Conservation (phyloP, 805 yeast genomes). For the Lachancea cidri region DNA sequence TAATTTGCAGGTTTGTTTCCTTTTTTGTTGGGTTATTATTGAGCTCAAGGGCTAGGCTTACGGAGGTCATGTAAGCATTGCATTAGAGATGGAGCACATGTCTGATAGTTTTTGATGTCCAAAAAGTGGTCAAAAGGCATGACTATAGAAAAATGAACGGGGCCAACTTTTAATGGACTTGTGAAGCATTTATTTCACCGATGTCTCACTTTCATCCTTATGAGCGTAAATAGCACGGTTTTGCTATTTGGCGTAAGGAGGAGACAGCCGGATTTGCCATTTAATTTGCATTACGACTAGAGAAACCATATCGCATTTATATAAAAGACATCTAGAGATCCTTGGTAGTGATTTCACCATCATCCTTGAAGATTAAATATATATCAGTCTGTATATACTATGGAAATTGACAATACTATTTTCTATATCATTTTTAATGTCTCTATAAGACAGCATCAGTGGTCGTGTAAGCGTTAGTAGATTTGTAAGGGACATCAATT, state of each 20-base stretch:
- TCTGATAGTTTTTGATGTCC: no score
- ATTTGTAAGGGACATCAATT: no score
- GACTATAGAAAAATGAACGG: not conserved
- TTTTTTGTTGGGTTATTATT: not conserved
- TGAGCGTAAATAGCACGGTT: no score
- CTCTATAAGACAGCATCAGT: not conserved
- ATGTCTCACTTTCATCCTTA: no score
- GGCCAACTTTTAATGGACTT: not conserved
- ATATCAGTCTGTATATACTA: constrained; percentile 5
- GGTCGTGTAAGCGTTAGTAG: not conserved
- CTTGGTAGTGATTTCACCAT: not conserved
- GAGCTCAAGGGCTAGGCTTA: not conserved
- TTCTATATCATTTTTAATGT: no score
- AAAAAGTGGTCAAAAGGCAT: no score
- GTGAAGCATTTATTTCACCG: no score
- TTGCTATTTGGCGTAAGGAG: no score
- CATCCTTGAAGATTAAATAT: constrained; percentile 1
- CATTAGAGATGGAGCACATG: no score
- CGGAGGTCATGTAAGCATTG: no score
- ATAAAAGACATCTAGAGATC: constrained; percentile 1
- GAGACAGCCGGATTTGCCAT: not conserved
- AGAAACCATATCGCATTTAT: constrained; percentile 1
- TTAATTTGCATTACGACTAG: not conserved
- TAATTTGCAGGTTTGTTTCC: not conserved
- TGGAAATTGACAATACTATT: constrained; percentile 1